Evolutionary conservation across 2,329 filamentous ascomycete genomes (phyloP), one percentile per base, ranked within the genome.

Genomic region (Ophiocordyceps robertsii): DNA sequence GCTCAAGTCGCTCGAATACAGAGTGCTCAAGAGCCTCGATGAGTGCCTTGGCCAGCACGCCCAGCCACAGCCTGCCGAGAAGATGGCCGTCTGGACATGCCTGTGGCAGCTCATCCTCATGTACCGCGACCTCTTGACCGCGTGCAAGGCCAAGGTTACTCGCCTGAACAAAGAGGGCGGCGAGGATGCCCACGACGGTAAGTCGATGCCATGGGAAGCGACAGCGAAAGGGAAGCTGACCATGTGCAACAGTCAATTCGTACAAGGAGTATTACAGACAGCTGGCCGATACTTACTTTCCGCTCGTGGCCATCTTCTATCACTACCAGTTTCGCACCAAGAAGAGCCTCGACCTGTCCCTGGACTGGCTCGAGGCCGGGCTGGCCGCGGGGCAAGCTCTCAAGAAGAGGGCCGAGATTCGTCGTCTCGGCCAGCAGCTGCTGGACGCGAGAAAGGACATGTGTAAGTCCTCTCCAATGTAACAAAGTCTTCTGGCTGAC

Each of bases 41-140:
- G 60, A 61, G 27, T 60, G 56, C 35, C 52, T 67, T 29, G 52
- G 54, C 7, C 64, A 66, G 39, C 56, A 64, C 39, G 56, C 58
- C 11, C 56, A 65, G 21, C 59, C 65, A 12, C 58, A 61, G 49
- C 46, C 54, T 1, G 53, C 63, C 13, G 66, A 67, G 41, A 61
- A 59, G 39, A 53, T 70, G 44, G 61, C 64, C n/a, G 50, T 72
- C 19, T 72, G 69, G 67, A 64, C 61, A 14, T 64, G 63, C 50
- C 53, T 70, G 52, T 72, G 70, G 68, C 66, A 70, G 46, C 53
- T 71, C 43, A 65, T 72, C 37, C 57, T 72, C 35, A 63, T 70
- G 49, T 71, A 72, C 46, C 62, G 63, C 19, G 65, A 70, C 42
- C 53, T 70, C 38, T 54, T 61, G 43, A 45, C 49, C 16, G 52